Conservation (phyloP, 1,139 yeast genomes). For the Geotrichum candidum region DNA sequence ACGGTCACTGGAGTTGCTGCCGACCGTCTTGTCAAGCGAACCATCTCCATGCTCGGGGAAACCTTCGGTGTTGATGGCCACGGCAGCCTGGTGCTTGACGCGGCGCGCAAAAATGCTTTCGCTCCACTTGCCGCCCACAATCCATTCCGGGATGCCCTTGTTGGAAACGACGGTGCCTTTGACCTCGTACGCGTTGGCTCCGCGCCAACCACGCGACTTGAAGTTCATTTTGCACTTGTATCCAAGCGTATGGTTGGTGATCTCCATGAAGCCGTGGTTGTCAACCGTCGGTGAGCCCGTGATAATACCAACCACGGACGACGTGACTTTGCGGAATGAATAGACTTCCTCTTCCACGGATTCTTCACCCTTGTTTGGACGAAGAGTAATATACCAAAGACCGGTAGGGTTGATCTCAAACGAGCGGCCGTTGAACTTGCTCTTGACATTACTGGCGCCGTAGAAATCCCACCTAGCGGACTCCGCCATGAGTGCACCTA, state of each 20-base stretch:
- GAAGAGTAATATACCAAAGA: slow-evolving; percentile 74
- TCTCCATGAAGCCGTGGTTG: slow-evolving; percentile 86
- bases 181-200: slow-evolving; percentile 83
- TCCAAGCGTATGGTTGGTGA: slow-evolving; percentile 84
- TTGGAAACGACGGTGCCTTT: slow-evolving; percentile 64
- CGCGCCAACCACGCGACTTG: slow-evolving; percentile 95
- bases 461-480: slow-evolving; percentile 90
- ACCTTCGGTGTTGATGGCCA: slow-evolving; percentile 21
- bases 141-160: slow-evolving; percentile 48
- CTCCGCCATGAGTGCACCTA: slow-evolving; percentile 85
- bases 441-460: slow-evolving; percentile 89
- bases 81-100: slow-evolving; percentile 22
- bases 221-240: slow-evolving; percentile 66
- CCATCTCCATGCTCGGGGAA: slow-evolving; percentile 21
- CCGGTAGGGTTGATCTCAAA: slow-evolving; percentile 93
- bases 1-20: neutral
- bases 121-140: slow-evolving; percentile 92
- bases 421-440: slow-evolving; percentile 84
- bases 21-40: slow-evolving; percentile 22
- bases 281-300: slow-evolving; percentile 93
- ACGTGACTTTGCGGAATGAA: slow-evolving; percentile 88
- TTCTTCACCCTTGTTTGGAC: slow-evolving; percentile 59
- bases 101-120: slow-evolving; percentile 65
- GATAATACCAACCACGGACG: slow-evolving; percentile 91
- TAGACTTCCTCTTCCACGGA: slow-evolving; percentile 58